Conservation (phyloP, 2,329 filamentous ascomycete genomes). For the Colletotrichum paranaense region DNA sequence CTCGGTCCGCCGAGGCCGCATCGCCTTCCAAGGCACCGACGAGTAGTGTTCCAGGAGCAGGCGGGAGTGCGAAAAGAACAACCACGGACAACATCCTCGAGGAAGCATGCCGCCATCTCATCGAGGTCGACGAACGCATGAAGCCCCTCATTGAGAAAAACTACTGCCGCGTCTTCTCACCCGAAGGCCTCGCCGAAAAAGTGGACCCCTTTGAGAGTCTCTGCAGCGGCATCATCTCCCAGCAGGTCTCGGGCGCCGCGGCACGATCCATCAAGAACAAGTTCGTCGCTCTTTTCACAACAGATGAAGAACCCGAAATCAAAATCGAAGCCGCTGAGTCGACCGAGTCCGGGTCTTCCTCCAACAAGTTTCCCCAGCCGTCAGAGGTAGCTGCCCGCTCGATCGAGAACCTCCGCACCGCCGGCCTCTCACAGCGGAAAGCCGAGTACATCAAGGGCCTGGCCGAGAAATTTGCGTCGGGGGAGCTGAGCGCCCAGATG, state of each 20-base stretch:
- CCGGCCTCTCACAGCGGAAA: conserved; percentile 92
- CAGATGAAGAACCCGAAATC: conserved; percentile 40
- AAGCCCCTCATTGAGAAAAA: conserved; percentile 78
- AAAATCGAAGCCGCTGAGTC: too few relatives aligned
- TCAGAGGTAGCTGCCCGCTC: conserved; percentile 74
- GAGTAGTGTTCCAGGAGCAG: conserved; percentile 32
- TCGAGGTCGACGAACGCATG: conserved; percentile 78
- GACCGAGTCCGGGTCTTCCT: neutral
- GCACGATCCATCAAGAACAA: conserved; percentile 89
- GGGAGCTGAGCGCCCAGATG: conserved; percentile 81
- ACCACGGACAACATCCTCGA: conserved; percentile 81
- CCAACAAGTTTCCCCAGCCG: conserved; percentile 76
- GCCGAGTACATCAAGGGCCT: conserved; percentile 94
- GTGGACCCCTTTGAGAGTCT: conserved; percentile 91
- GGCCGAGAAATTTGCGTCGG: conserved; percentile 80
- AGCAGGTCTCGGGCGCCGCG: conserved; percentile 94
- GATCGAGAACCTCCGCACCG: conserved; percentile 78
- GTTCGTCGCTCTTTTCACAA: conserved; percentile 79
- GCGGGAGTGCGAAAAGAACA: conserved; percentile 53
- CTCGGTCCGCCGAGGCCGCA: conserved; percentile 57
- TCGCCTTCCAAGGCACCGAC: conserved; percentile 56
- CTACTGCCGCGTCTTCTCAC: conserved; percentile 82
- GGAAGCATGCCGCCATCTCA: conserved; percentile 79
- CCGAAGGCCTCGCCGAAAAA: conserved; percentile 83
- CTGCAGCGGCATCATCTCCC: conserved; percentile 89